Conservation (phyloP, 1,139 yeast genomes). For the Keqinozyma sinolaborantium region DNA sequence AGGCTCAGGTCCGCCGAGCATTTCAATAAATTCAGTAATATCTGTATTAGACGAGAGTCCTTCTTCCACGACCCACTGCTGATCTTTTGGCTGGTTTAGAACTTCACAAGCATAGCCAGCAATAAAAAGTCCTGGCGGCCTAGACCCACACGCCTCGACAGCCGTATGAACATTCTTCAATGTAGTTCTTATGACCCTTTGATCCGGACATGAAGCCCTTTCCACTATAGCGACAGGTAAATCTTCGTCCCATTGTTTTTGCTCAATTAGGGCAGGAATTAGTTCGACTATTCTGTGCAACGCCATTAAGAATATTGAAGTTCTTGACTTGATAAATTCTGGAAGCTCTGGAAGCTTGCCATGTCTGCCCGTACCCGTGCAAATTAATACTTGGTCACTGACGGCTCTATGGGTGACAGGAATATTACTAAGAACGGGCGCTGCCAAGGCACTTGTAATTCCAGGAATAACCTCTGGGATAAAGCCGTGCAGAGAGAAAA, state of each 20-base stretch:
- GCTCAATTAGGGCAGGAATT: slow-evolving; percentile 50
- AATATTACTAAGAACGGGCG: slow-evolving; percentile 79
- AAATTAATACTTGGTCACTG: slow-evolving; percentile 86
- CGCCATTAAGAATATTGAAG: slow-evolving; percentile 89
- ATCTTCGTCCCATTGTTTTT: slow-evolving; percentile 62
- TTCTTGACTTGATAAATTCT: slow-evolving; percentile 64
- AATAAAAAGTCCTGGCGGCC: slow-evolving; percentile 91
- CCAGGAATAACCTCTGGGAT: slow-evolving; percentile 81
- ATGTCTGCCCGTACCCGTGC: slow-evolving; percentile 92
- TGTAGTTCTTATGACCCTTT: slow-evolving; percentile 75
- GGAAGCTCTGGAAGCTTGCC: slow-evolving; percentile 84
- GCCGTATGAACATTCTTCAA: slow-evolving; percentile 67
- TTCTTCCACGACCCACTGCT: slow-evolving; percentile 56
- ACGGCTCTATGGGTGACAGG: slow-evolving; percentile 93
- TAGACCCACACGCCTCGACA: slow-evolving; percentile 74
- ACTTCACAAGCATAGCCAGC: slow-evolving; percentile 80
- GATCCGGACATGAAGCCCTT: slow-evolving; percentile 92
- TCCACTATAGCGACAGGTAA: slow-evolving; percentile 86
- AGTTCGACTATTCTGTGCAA: slow-evolving; percentile 76
- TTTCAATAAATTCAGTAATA: background rate
- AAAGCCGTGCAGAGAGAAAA: slow-evolving; percentile 64
- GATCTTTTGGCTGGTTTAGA: slow-evolving; percentile 24
- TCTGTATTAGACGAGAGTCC: slow-evolving; percentile 26
- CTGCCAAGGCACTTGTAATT: slow-evolving; percentile 84
- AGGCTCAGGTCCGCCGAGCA: background rate